phyloP scores from a whole-genome alignment of 345 rosid species.

The Gynandropsis gynandra region DNA sequence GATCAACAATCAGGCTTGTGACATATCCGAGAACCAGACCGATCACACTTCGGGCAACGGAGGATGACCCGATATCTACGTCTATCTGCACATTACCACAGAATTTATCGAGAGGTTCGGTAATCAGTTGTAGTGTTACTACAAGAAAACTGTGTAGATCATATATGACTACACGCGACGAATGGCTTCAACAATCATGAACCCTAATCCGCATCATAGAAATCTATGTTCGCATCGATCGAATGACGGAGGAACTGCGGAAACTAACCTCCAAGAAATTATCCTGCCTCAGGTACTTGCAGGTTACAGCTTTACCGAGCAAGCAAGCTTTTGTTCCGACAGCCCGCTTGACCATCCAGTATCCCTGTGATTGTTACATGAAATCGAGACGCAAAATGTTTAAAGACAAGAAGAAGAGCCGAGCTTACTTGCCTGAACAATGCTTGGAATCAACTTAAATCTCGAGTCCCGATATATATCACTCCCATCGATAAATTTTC shows the following conservation, averaged over 20 bases:
- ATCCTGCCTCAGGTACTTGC: slow-evolving; percentile 85
- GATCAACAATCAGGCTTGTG: slow-evolving; percentile 94
- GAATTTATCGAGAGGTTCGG: slow-evolving; percentile 2
- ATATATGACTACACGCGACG: too few species aligned
- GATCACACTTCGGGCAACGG: slow-evolving; percentile 90
- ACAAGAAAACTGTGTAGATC: background rate
- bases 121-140: background rate
- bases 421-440: slow-evolving; percentile 56
- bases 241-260: background rate
- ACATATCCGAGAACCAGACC: slow-evolving; percentile 93
- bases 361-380: slow-evolving; percentile 50
- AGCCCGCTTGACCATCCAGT: slow-evolving; percentile 99
- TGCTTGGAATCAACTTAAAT: slow-evolving; percentile 90
- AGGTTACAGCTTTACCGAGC: slow-evolving; percentile 95
- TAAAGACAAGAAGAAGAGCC: slow-evolving; percentile 15
- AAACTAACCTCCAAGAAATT: slow-evolving; percentile 71
- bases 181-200: too few species aligned
- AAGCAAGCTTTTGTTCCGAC: slow-evolving; percentile 98
- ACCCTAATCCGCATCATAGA: background rate
- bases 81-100: slow-evolving; percentile 68
- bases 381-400: background rate
- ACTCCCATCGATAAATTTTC: slow-evolving; percentile 74
- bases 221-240: background rate
- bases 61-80: slow-evolving; percentile 98
- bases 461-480: slow-evolving; percentile 78